Percentiles rank a stretch among this genome's conserved stretches.
Evolutionary conservation across 257 asterid genomes (phyloP).

Genomic region (Salvia rosmarinus): DNA sequence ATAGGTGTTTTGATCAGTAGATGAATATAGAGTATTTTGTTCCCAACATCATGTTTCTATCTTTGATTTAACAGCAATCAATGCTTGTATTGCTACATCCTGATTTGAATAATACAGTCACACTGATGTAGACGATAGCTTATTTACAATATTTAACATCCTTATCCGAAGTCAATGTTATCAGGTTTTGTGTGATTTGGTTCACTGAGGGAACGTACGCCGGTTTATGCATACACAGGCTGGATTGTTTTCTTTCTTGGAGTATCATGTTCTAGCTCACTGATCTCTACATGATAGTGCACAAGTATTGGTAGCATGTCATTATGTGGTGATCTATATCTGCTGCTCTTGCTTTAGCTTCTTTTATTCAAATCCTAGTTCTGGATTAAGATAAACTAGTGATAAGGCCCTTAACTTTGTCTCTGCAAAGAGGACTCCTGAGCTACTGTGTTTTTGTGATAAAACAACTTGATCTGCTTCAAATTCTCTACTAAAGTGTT

Average conservation of each 20-base stretch:
- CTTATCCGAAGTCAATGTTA: conserved; percentile 8
- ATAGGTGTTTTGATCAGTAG: too few species aligned
- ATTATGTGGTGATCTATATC: conserved; percentile 26
- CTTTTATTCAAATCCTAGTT: conserved; percentile 17
- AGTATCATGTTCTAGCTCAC: conserved; percentile 24
- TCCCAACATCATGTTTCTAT: too few species aligned
- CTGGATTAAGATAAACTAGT: conserved; percentile 34
- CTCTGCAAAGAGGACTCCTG: conserved; percentile 27
- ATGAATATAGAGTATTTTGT: too few species aligned
- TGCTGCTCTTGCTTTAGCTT: conserved; percentile 23
- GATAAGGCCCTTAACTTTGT: conserved; percentile 30
- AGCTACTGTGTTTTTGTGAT: conserved; percentile 26
- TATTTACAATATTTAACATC: not conserved
- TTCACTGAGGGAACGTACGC: conserved; percentile 13
- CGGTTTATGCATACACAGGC: conserved; percentile 7
- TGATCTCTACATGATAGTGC: conserved; percentile 15
- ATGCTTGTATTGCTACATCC: conserved; percentile 4
- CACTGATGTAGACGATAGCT: not conserved
- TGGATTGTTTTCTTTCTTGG: conserved; percentile 19
- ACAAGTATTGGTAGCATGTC: conserved; percentile 1
- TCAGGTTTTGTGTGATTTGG: conserved; percentile 6
- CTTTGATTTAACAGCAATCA: too few species aligned
- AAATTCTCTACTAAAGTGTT: conserved; percentile 4
- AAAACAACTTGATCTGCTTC: conserved; percentile 27
- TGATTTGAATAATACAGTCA: not conserved